Percentiles rank a stretch among this genome's conserved stretches.
Conservation (phyloP, 78 protist species). For the Chrysochromulina parva region DNA sequence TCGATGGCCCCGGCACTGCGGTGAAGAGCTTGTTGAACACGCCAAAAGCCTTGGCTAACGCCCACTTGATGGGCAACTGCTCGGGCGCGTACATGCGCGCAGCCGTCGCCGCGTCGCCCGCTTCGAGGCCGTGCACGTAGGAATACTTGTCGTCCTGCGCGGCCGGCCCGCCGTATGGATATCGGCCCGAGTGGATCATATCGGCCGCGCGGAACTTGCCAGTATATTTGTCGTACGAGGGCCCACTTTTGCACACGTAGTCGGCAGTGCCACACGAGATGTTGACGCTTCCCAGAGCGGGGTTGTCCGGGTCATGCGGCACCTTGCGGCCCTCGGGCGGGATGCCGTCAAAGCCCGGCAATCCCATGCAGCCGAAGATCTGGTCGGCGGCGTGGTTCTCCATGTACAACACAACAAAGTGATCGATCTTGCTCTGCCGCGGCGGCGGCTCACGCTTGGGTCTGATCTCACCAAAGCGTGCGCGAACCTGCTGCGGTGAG, state of each 20-base stretch:
- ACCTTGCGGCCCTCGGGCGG: too few relatives aligned
- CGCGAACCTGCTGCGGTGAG: too few relatives aligned
- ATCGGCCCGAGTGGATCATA: not conserved
- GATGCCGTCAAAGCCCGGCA: not conserved
- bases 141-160: not conserved
- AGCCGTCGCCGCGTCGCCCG: not conserved
- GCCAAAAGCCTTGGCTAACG: constrained; percentile 31
- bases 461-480: too few relatives aligned
- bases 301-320: not conserved
- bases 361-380: not conserved
- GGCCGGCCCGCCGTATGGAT: not conserved
- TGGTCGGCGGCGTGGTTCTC: constrained; percentile 24
- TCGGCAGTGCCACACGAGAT: not conserved
- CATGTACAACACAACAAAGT: not conserved
- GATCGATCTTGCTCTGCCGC: not conserved
- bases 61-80: constrained; percentile 32
- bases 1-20: constrained; percentile 34
- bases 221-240: not conserved
- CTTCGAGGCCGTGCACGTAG: not conserved
- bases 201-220: not conserved
- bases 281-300: not conserved
- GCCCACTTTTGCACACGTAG: not conserved
- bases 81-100: constrained; percentile 13
- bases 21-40: constrained; percentile 28
- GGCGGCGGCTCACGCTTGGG: too few relatives aligned